Conservation (phyloP, 768 basidiomycete species). For the Naganishia antarctica region DNA sequence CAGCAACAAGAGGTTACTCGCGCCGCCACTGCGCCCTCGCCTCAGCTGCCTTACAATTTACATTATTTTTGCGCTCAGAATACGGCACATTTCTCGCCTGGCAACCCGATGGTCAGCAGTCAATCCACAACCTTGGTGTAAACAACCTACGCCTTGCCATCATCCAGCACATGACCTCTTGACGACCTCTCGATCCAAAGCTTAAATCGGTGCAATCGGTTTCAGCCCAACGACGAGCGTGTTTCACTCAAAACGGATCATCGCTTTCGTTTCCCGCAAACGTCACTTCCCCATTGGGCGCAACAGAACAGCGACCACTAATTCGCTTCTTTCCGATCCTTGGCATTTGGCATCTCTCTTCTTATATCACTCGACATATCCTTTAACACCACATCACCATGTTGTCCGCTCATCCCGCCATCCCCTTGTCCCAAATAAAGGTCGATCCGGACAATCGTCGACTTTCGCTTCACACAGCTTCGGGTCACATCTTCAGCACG, state of each 20-base stretch:
- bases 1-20: background rate
- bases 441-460: slow-evolving; percentile 33
- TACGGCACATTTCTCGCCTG: background rate
- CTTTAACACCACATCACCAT: slow-evolving; percentile 25
- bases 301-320: background rate
- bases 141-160: background rate
- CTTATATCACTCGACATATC: background rate
- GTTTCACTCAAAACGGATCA: background rate
- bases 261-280: background rate
- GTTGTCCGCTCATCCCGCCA: slow-evolving; percentile 43
- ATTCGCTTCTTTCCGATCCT: background rate
- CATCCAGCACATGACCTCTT: background rate
- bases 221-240: background rate
- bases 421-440: slow-evolving; percentile 42
- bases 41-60: background rate
- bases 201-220: background rate
- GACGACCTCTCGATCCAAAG: background rate
- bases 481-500: slow-evolving; percentile 39
- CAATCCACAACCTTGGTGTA: background rate
- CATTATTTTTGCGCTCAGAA: background rate
- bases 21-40: background rate
- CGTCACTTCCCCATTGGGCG: background rate
- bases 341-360: background rate
- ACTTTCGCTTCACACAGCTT: slow-evolving; percentile 39
- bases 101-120: slow-evolving; percentile 2